Conservation (phyloP, 2,329 filamentous ascomycete species). For the Fusarium domesticum region DNA sequence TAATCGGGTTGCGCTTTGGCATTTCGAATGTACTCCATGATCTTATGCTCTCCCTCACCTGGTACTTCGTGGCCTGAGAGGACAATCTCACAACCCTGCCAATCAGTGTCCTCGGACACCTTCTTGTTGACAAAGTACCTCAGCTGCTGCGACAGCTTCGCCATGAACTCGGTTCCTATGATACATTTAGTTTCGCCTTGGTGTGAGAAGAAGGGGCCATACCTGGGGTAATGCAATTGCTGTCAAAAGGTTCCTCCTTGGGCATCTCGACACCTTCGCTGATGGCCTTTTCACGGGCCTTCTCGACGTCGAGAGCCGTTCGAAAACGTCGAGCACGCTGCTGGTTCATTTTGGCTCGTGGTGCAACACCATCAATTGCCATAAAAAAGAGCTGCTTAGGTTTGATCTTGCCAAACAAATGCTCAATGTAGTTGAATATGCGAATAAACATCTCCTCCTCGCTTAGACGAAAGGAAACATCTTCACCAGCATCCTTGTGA, state of each 20-base stretch:
- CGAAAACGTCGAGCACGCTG: constrained; percentile 93
- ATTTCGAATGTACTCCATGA: constrained; percentile 99
- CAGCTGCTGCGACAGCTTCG: constrained; percentile 86
- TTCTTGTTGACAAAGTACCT: constrained; percentile 99
- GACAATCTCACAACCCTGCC: constrained; percentile 95
- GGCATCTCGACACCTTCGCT: constrained; percentile 87
- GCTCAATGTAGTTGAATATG: constrained; percentile 99
- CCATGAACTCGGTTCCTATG: constrained; percentile 86
- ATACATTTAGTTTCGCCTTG: constrained; percentile 12
- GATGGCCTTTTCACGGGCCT: constrained; percentile 88
- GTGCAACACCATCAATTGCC: constrained; percentile 97
- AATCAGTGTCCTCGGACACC: constrained; percentile 92
- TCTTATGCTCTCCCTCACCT: constrained; percentile 98
- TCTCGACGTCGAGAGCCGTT: constrained; percentile 87
- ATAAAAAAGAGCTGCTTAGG: constrained; percentile 99
- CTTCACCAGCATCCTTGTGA: constrained; percentile 85
- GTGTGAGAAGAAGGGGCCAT: constrained; percentile 7
- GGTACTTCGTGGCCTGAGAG: constrained; percentile 97
- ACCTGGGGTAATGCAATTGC: constrained; percentile 97
- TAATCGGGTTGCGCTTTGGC: constrained; percentile 94
- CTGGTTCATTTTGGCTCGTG: constrained; percentile 99
- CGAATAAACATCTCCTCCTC: constrained; percentile 99
- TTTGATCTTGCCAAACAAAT: constrained; percentile 97
- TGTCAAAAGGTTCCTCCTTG: constrained; percentile 94
- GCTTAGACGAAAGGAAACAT: constrained; percentile 84